Conservation (phyloP, 306 rosid genomes). For the Argentina anserina region DNA sequence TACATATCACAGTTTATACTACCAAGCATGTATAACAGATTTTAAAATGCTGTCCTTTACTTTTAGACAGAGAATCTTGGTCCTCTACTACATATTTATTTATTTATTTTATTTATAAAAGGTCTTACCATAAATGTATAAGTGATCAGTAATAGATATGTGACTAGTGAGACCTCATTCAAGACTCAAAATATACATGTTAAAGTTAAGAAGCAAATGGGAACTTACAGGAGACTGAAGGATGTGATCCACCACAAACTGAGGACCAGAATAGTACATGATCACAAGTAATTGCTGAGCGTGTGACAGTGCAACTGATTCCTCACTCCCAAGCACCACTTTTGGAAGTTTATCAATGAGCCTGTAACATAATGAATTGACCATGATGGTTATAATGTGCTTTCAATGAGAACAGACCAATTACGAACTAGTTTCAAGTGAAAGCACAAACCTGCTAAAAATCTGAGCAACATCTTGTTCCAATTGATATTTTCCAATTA, state of each 20-base stretch:
- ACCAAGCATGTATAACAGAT: not conserved
- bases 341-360: constrained; percentile 84
- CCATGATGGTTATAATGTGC: not conserved
- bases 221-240: constrained; percentile 81
- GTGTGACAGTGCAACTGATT: constrained; percentile 59
- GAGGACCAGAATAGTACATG: constrained; percentile 87
- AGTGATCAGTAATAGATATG: not conserved
- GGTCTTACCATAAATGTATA: not conserved
- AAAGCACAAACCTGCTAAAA: constrained; percentile 59
- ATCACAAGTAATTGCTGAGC: constrained; percentile 67
- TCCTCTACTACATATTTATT: too few relatives aligned
- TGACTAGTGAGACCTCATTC: not conserved
- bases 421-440: constrained; percentile 14
- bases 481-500: constrained; percentile 36
- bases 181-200: not conserved
- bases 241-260: constrained; percentile 61
- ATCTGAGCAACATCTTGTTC: constrained; percentile 55
- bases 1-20: not conserved
- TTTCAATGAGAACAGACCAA: constrained; percentile 3
- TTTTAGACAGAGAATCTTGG: not conserved
- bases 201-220: constrained; percentile 20
- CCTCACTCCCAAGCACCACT: constrained; percentile 81
- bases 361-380: constrained; percentile 43
- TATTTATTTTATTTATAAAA: not conserved
- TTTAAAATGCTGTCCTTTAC: not conserved